Percentiles rank a stretch among this genome's conserved stretches.
Evolutionary conservation across 148 eudicot genomes (phyloP).

Genomic region (Rhododendron ovatum): DNA sequence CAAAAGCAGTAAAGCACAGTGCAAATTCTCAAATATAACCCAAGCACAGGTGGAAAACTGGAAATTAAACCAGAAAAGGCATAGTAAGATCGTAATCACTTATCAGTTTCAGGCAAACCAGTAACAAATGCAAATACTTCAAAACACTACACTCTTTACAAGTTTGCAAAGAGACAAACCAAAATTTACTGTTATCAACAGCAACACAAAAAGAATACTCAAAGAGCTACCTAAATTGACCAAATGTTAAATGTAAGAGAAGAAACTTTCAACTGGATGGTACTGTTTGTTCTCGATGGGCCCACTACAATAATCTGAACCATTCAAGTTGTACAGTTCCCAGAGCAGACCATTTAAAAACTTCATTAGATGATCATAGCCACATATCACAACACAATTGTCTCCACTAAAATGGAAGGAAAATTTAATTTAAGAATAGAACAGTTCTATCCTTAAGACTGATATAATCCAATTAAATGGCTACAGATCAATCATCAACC

Average conservation of each 20-base stretch:
- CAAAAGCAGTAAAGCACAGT: background rate
- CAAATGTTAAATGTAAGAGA: background rate
- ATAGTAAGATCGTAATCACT: background rate
- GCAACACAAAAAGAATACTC: background rate
- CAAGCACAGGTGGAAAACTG: too few relatives aligned
- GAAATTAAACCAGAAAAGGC: background rate
- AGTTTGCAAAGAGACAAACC: background rate
- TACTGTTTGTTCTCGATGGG: background rate
- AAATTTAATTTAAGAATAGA: background rate
- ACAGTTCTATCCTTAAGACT: background rate
- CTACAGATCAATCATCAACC: background rate
- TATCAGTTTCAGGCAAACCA: background rate
- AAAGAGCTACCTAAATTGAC: background rate
- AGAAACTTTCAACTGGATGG: constrained; percentile 50
- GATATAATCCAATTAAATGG: background rate
- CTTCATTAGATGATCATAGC: background rate
- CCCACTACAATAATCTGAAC: background rate
- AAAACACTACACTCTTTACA: background rate
- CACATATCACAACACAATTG: background rate
- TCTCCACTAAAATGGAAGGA: background rate
- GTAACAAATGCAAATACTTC: background rate
- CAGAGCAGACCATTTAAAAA: background rate
- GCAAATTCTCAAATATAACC: background rate
- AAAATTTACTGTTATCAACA: background rate
- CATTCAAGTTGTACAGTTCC: background rate